Conservation (phyloP, 768 basidiomycete species). For the Mycena chlorophos region DNA sequence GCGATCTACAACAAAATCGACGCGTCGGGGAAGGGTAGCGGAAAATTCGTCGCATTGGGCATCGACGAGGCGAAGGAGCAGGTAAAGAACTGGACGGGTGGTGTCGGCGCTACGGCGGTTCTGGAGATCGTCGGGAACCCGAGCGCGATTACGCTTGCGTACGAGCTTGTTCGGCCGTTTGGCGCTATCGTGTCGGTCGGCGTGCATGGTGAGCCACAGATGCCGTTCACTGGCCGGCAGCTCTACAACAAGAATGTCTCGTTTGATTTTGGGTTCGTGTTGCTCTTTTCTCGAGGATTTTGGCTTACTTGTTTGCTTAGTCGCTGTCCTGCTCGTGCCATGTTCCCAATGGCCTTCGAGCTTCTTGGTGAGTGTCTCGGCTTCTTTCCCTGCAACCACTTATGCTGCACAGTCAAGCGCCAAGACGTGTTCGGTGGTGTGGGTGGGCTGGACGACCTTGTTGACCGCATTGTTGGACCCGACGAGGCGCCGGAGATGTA, state of each 20-base stretch:
- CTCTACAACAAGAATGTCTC: conserved; percentile 79
- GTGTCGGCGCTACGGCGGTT: conserved; percentile 61
- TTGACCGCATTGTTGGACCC: conserved; percentile 67
- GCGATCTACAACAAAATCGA: conserved; percentile 56
- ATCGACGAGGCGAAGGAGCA: conserved; percentile 53
- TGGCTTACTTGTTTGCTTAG: not conserved
- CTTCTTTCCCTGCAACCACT: not conserved
- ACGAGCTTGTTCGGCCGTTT: conserved; percentile 72
- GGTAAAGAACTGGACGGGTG: conserved; percentile 53
- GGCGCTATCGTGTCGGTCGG: conserved; percentile 77
- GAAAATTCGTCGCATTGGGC: conserved; percentile 51
- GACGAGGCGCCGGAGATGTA: conserved; percentile 59
- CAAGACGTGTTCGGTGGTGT: conserved; percentile 77
- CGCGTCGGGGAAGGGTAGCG: conserved; percentile 42
- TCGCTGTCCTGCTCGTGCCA: conserved; percentile 75
- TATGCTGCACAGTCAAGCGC: conserved; percentile 45
- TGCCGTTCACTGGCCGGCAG: conserved; percentile 58
- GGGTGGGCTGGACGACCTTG: conserved; percentile 58
- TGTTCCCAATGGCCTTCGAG: conserved; percentile 72
- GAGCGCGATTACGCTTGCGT: conserved; percentile 62
- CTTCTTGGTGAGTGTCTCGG: conserved; percentile 47
- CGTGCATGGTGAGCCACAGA: conserved; percentile 54
- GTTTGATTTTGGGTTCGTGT: conserved; percentile 63
- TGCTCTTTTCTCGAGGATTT: not conserved
- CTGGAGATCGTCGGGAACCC: conserved; percentile 77